Evolutionary conservation across 768 basidiomycete species (phyloP).

Genomic region (Hydnomerulius pinastri): DNA sequence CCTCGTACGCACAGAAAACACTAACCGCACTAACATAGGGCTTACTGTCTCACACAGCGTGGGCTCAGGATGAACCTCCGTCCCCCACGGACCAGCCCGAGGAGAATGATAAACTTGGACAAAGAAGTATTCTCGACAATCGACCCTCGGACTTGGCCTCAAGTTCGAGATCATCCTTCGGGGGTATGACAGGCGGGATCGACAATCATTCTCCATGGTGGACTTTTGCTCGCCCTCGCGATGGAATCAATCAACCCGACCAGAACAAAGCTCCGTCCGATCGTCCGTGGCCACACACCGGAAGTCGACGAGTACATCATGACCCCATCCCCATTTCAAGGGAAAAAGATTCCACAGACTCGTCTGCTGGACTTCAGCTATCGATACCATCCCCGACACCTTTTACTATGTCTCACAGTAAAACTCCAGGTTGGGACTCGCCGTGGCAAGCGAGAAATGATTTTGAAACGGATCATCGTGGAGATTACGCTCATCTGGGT

Average conservation of each 20-base stretch:
- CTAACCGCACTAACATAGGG: background rate
- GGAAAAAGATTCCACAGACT: constrained; percentile 21
- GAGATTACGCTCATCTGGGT: constrained; percentile 16
- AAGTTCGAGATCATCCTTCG: constrained; percentile 43
- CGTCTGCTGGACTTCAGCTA: constrained; percentile 24
- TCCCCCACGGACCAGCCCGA: constrained; percentile 58
- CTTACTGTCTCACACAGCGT: constrained; percentile 48
- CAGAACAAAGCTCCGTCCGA: constrained; percentile 2
- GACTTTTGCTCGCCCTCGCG: constrained; percentile 67
- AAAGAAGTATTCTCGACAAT: constrained; percentile 36
- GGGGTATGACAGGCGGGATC: constrained; percentile 31
- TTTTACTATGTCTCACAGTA: constrained; percentile 55
- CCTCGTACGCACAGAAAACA: constrained; percentile 55
- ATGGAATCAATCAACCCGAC: constrained; percentile 15
- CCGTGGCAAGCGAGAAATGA: constrained; percentile 46
- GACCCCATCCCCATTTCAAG: background rate
- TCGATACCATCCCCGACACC: constrained; percentile 31
- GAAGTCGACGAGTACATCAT: constrained; percentile 19
- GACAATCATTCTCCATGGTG: constrained; percentile 63
- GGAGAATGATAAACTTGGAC: constrained; percentile 32
- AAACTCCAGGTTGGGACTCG: constrained; percentile 66
- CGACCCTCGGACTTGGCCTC: constrained; percentile 57
- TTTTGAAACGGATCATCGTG: constrained; percentile 8
- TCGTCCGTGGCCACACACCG: constrained; percentile 4
- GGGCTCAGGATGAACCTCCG: constrained; percentile 83